Evolutionary conservation across 306 rosid species (phyloP), one percentile per base, ranked within the genome.

Genomic region (Castanea sativa): DNA sequence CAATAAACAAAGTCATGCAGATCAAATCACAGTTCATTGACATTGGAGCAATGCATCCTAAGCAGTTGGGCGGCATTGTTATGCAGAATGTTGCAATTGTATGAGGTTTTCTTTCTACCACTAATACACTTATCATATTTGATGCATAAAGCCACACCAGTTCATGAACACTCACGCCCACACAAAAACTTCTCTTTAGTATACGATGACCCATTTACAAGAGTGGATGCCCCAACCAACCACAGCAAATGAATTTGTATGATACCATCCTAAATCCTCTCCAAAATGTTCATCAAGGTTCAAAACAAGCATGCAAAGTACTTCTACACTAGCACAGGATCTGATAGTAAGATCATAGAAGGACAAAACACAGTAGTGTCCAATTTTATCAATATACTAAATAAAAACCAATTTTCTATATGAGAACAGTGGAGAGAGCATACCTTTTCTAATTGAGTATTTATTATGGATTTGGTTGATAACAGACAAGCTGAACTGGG

Each of bases 371-470:
- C 21, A 21, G 15, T 32, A 29, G 9, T 11, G 16, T 49, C 78
- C 35, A 67, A 67, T n/a, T 16, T 55, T 67, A 69, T 49, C 53
- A 12, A 2, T 3, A 1, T 49, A 49, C 53, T 12, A 11, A 64
- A 68, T 5, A 57, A 18, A 80, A 43, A 20, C 6, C 45, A 41
- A 41, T 55, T n/a, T 29, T 30, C 38, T 25, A 18, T 14, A 45
- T 69, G 33, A 33, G 29, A 27, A 53, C 72, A 72, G n/a, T 13
- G 55, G 68, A 56, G 73, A 67, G 64, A 73, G 13, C 51, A 57
- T 83, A 83, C 86, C 86, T 83, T 83, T 83, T 60, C 83, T 83
- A 18, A 83, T 60, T 9, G 86, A 83, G 52, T 20, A 78, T 68
- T 74, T 83, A 59, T 78, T 60, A 59, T 83, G 79, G 63, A 74